Percentiles rank a stretch among this genome's conserved stretches.
Conservation (phyloP, 192 early-diverging fungal genomes). For the Rhizoclosmatium globosum region DNA sequence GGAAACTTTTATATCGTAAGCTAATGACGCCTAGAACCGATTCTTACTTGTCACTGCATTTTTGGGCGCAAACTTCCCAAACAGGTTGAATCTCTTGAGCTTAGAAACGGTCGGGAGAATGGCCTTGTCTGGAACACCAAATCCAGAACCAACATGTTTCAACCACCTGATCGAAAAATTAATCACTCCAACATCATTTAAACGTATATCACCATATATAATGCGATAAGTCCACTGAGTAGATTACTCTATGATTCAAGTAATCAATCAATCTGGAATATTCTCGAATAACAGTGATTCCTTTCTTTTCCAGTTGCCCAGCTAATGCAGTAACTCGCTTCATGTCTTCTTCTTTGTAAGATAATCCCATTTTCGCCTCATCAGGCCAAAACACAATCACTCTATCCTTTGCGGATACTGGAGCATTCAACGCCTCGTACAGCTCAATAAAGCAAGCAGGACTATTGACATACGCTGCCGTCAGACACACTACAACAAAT, state of each 20-base stretch:
- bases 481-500: constrained; percentile 20
- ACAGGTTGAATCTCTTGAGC: constrained; percentile 5
- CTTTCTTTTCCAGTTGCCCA: background rate
- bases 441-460: constrained; percentile 13
- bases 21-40: background rate
- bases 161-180: constrained; percentile 15
- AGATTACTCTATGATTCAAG: constrained; percentile 1
- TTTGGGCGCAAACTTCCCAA: background rate
- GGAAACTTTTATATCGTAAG: constrained; percentile 6
- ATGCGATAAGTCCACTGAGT: background rate
- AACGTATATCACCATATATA: background rate
- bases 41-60: background rate
- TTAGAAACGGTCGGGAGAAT: background rate
- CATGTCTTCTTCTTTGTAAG: background rate
- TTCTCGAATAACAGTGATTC: background rate
- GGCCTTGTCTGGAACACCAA: background rate
- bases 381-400: constrained; percentile 8
- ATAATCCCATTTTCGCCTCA: background rate
- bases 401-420: background rate
- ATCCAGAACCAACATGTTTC: constrained; percentile 7
- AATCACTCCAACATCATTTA: background rate
- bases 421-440: background rate
- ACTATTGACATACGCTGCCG: background rate
- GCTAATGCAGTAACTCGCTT: background rate
- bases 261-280: background rate